Base-by-base conservation (phyloP, 1,284 basidiomycete genomes). In the Moniliophthora roreri region DNA sequence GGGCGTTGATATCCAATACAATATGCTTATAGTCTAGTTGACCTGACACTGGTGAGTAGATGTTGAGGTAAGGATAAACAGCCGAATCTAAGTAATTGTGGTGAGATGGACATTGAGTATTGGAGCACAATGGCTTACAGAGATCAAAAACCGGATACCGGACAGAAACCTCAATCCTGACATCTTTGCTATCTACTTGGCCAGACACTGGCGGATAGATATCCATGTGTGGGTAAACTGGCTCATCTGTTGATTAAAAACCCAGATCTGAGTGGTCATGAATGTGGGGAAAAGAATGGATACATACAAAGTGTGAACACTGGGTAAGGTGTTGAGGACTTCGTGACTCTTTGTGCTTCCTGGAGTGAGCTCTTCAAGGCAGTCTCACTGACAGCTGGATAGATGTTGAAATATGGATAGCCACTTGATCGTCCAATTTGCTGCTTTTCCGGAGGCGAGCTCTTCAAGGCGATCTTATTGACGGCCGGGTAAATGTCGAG, bases 301-400 rank as follows among this genome's bases (percentile, higher is more conserved):
- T 11, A 51, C 56, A 4, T 34, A 57, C 53, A 57, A 11, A 57
- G 38, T 21, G 50, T 44, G 44, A 51, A 54, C n/a, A 21, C 21
- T n/a, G 55, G 52, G 49, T 54, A 57, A 13, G 38, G 38, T 40
- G 38, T 21, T n/a, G 15, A 5, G n/a, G 21, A 21, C n/a, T n/a
- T 40, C 6, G 21, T 9, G 38, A 21, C n/a, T 7, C n/a, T n/a
- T n/a, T 16, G 7, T 9, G 21, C 38, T 37, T 9, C 20, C 32
- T 35, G 47, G 4, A 48, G 2, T 36, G 20, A n/a, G 26, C 10
- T 48, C 28, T 34, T 13, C 13, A 36, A 48, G n/a, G 16, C 8
- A n/a, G 13, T 20, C 24, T 20, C 28, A 47, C 20, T 16, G 11
- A 48, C 20, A n/a, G 47, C 26, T 26, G 52, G 54, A 37, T 55